These are phyloP conservation scores for Sugiyamaella japonica DNA, from an alignment of 1,139 yeast species.

Conservation along the genomic window DNA sequence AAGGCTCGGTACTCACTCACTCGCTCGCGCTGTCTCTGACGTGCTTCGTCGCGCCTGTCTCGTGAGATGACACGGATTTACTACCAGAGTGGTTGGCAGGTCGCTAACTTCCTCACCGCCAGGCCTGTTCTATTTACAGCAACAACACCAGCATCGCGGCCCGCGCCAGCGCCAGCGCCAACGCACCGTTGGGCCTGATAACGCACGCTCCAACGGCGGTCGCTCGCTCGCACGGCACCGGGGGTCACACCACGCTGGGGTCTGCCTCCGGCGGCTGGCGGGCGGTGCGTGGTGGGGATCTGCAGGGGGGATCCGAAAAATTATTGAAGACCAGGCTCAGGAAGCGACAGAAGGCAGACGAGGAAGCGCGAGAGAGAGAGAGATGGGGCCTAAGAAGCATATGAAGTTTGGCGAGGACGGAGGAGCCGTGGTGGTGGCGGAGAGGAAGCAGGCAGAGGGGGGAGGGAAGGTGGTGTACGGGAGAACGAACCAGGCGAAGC, in stretches of 20 bases:
- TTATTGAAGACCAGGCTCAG: not conserved
- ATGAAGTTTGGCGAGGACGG: constrained; percentile 30
- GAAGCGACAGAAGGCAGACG: not conserved
- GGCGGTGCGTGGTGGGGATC: not conserved
- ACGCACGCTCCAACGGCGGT: too few species aligned
- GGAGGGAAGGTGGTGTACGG: constrained; percentile 3
- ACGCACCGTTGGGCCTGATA: too few species aligned
- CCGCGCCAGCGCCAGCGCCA: too few species aligned
- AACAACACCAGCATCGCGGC: too few species aligned
- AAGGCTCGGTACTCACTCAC: not conserved
- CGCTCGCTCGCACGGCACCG: too few species aligned
- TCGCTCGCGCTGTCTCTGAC: too few species aligned
- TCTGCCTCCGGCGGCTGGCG: not conserved
- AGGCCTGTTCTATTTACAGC: too few species aligned
- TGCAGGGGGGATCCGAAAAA: constrained; percentile 8
- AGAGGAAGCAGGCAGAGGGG: not conserved
- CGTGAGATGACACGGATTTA: too few species aligned
- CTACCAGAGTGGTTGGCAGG: too few species aligned
- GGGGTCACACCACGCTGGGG: too few species aligned
- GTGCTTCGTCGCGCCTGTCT: too few species aligned
- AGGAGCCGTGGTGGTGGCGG: not conserved
- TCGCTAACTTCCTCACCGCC: too few species aligned
- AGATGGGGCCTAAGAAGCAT: constrained; percentile 35
- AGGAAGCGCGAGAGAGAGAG: not conserved
- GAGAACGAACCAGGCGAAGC: not conserved